Evolutionary conservation across 495 filamentous ascomycete species (phyloP), one percentile per base, ranked within the genome.

Genomic region (Talaromyces wortmannii): DNA sequence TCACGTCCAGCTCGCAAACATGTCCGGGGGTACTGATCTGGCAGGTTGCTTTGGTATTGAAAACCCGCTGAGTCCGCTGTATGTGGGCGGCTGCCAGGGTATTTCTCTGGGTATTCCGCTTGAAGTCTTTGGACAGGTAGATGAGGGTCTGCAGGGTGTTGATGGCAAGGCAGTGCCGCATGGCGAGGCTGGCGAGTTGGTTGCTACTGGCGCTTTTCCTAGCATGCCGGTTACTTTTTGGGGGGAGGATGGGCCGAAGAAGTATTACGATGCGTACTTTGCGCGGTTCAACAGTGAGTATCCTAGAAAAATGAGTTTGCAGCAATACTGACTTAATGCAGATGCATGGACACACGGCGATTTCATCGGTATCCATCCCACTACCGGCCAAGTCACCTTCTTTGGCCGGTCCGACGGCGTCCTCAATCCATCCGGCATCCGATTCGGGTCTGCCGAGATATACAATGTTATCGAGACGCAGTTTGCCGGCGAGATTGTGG

Each of bases 281-380:
- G 80, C 76, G 5, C 79, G 85, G 51, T 91, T 84, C 68, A 75
- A 82, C 49, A 73, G 67, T 71, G 55, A 48, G 50, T 43, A 23
- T 23, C 23, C 23, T 4, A 23, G 23, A 23, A 23, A 23, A 1
- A 23, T 23, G 23, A 23, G 23, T 23, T 23, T 23, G 23, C 1
- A 23, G 4, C 23, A 23, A 2, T 23, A 23, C 23, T 23, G 23
- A 23, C 4, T 23, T 23, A 2, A 4, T 2, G 23, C 40, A 71
- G 67, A 86, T 56, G 87, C 89, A 7, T 92, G 89, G 88, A 87
- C 85, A 1, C 89, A 91, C 50, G 88, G 89, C 29, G 89, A 92
- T 57, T 91, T 91, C 62, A 81, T 88, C 55, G 74, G 77, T 46
- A 71, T 87, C 47, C 85, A 91, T 61, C 87, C 89, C 0, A 54